Base-by-base conservation (phyloP, 345 rosid species). In the Arabis hirsuta region DNA sequence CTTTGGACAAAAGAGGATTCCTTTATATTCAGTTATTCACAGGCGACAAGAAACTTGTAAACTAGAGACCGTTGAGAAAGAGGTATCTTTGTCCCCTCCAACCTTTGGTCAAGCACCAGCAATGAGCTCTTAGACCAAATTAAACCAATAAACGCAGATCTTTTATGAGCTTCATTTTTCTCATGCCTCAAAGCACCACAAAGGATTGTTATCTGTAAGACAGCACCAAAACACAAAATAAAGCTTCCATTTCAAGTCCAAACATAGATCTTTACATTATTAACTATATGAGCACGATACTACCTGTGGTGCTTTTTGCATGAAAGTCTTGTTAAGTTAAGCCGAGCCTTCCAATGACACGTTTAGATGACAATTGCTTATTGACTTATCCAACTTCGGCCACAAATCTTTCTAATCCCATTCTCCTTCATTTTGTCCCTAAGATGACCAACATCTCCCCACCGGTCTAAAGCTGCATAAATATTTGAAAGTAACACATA, bases 401-500 rank as follows among this genome's bases (percentile, higher is more conserved):
- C 96, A 3, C 81, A 82, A 57, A 87, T 63, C 78, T 89, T 89
- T 57, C 10, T 76, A 36, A 85, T 36, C 6, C 96, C 90, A 64
- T 61, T 85, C 73, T 84, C 90, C 55, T 73, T 80, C 92, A 89
- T 89, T 82, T 66, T 75, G 36, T 80, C 79, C 80, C 90, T 84
- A 24, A 89, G 68, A 67, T 57, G 67, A 76, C 80, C 82, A 7
- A 86, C 90, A 61, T 87, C 90, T 9, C 55, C 24, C 96, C 96
- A 89, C 62, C 80, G 82, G 12, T 82, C 86, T 5, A 84, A 81
- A 31, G 89, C 85, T 4, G 92, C 96, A 66, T 87, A 87, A 41
- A 87, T 87, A 63, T 84, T 77, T 42, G 96, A 91, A 73, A 91
- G 76, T 56, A 89, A 79, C 78, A 89, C 90, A 72, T 86, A 91